Evolutionary conservation across 176 grass and related monocot genomes (phyloP), one percentile per base, ranked within the genome.

Genomic region (Paspalum vaginatum): DNA sequence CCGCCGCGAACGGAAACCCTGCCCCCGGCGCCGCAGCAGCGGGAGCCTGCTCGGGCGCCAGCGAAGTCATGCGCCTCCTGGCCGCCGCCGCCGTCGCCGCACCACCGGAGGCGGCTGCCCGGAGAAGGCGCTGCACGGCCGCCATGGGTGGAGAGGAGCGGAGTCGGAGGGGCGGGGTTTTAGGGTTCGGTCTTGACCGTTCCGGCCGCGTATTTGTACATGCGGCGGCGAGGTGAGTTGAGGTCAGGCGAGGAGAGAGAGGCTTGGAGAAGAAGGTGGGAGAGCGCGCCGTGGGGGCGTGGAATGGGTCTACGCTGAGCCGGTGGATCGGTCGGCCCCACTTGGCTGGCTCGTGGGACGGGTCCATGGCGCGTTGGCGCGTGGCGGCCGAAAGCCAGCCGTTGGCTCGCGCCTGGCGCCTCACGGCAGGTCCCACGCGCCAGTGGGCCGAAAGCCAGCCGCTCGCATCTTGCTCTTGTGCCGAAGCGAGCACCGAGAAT

Each of bases 111-210:
- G 79, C 63, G 40, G 70, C 54, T 18, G 70, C 75, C 57, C 89
- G 81, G 82, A 92, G 48, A 17, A 97, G 68, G 13, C 89, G 75
- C 8, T 85, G 79, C 27, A 88, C 56, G 58, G 80, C 85, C 62
- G 87, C 89, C 94, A 97, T 97, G 54, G 56, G 14, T 65, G 21
- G 18, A 72, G 75, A 9, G 47, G 42, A 72, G 75, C 14, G 47
- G 42, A 67, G 61, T 52, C 13, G 43, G 38, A 11, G 61, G 68
- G 44, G 65, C 25, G 78, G 68, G 62, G 63, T n/a, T 65, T 76
- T 81, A 84, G 85, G 77, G 64, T 84, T 87, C 1, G 71, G 25
- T 6, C 72, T 8, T 75, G 44, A 15, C 62, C 54, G 69, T 55
- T 82, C n/a, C 68, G 9, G 8, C 15, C 61, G 38, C n/a, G 7